These are phyloP conservation scores for Sugiyamaella grinbergsii DNA, from an alignment of 1,139 yeast species.

Conservation along the genomic window DNA sequence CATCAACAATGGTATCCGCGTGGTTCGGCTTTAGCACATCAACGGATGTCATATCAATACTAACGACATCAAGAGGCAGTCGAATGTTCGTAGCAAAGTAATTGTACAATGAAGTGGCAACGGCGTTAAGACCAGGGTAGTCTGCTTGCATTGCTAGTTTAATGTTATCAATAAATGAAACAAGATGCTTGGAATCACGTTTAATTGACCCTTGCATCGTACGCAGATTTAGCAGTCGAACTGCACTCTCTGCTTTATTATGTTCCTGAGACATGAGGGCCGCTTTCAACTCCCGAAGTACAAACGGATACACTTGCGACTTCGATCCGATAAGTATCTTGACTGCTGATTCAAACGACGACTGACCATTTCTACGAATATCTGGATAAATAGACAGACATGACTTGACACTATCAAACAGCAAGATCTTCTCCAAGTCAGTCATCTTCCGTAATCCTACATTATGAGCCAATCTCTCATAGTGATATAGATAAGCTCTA, in stretches of 20 bases:
- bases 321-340: constrained; percentile 71
- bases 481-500: constrained; percentile 75
- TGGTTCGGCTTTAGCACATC: constrained; percentile 48
- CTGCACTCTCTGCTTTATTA: constrained; percentile 67
- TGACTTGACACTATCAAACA: constrained; percentile 68
- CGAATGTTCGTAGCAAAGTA: constrained; percentile 49
- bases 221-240: constrained; percentile 46
- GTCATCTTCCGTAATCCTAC: constrained; percentile 76
- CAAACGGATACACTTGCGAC: constrained; percentile 40
- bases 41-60: constrained; percentile 26
- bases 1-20: constrained; percentile 1
- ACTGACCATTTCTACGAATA: constrained; percentile 70
- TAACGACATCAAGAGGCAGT: constrained; percentile 31
- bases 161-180: constrained; percentile 51
- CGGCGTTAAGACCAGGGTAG: constrained; percentile 44
- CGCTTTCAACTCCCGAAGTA: constrained; percentile 53
- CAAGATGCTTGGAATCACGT: constrained; percentile 58
- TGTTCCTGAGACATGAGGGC: constrained; percentile 59
- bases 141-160: constrained; percentile 62
- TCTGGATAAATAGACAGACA: constrained; percentile 73
- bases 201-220: constrained; percentile 52
- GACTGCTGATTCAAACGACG: constrained; percentile 68
- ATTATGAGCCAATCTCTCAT: constrained; percentile 71
- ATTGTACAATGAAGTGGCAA: constrained; percentile 43
- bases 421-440: constrained; percentile 60